Evolutionary conservation across 257 asterid species (phyloP), one percentile per base, ranked within the genome.

Genomic region (Anisodus tanguticus): DNA sequence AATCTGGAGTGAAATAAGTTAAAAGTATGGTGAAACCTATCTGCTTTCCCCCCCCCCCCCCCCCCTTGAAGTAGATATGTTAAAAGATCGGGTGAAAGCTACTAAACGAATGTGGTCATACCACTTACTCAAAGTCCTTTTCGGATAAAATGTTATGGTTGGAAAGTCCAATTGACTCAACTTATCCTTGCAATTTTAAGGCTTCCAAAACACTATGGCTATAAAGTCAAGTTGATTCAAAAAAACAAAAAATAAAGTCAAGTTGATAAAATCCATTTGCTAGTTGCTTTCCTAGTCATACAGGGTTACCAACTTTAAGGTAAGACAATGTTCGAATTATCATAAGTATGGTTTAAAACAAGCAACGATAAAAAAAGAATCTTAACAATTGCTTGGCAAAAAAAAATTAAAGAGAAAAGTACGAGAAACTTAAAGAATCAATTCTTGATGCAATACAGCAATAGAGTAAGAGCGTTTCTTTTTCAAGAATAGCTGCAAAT

Each of bases 121-220:
- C 26, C 80, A 72, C n/a, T 45, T 16, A 16, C 53, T 70, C 35
- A 1, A 39, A 70, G 55, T 41, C 79, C 5, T 70, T 70, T 43
- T 70, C 55, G 13, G 39, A 51, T 51, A 76, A 51, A 76, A 26
- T 51, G 81, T 51, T 22, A 76, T 76, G 81, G 81, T 45, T 11
- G 51, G 49, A 77, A 74, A 53, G 63, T 77, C 81, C 51, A 53
- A 64, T 77, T 53, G 64, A 26, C 81, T 77, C 81, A 77, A 77
- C 64, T 54, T 77, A 53, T 77, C 45, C 26, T 53, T 26, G 8
- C 15, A 54, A 22, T 53, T 77, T 53, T 13, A 76, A 22, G 63
- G 81, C 81, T 51, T 26, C 19, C 63, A 51, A 76, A 76, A 51
- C 53, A 31, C n/a, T 51, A 77, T 15, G 49, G 47, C 26, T 22